Evolutionary conservation across 345 rosid genomes (phyloP).

Genomic region (Moringa oleifera): DNA sequence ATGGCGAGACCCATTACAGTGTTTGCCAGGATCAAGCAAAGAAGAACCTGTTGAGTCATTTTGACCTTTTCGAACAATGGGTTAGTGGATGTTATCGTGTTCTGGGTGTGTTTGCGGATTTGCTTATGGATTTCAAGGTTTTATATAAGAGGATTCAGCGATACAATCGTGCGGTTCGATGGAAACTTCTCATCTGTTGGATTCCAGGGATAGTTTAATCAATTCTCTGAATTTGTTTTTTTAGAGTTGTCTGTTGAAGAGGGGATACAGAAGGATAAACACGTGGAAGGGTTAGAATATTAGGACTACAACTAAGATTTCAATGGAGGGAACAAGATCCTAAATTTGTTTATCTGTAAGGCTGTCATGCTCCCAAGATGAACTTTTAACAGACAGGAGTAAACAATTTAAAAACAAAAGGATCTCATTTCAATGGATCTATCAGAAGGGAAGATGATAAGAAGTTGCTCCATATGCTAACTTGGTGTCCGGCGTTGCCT

Average conservation of each 20-base stretch:
- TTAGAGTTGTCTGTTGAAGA: constrained; percentile 30
- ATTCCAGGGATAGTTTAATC: constrained; percentile 14
- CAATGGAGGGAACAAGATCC: constrained; percentile 36
- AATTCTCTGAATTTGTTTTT: not conserved
- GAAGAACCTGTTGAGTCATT: constrained; percentile 26
- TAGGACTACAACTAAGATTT: constrained; percentile 29
- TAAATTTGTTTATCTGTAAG: constrained; percentile 28
- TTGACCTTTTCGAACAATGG: not conserved
- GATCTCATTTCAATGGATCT: no score
- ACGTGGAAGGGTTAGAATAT: constrained; percentile 32
- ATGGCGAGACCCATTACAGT: constrained; percentile 13
- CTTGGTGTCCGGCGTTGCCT: not conserved
- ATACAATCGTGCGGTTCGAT: constrained; percentile 21
- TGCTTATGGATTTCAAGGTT: not conserved
- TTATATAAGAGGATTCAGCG: not conserved
- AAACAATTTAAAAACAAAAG: no score
- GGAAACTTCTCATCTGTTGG: constrained; percentile 37
- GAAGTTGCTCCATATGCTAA: not conserved
- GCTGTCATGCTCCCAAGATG: constrained; percentile 4
- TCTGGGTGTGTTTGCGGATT: not conserved
- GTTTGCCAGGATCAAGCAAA: constrained; percentile 26
- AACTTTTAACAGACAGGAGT: not conserved
- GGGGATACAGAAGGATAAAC: constrained; percentile 25
- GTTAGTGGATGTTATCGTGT: constrained; percentile 3
- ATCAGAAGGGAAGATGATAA: no score